Evolutionary conservation across 139 green algal species (phyloP), one percentile per base, ranked within the genome.

Genomic region (Chlorokybus atmophyticus): DNA sequence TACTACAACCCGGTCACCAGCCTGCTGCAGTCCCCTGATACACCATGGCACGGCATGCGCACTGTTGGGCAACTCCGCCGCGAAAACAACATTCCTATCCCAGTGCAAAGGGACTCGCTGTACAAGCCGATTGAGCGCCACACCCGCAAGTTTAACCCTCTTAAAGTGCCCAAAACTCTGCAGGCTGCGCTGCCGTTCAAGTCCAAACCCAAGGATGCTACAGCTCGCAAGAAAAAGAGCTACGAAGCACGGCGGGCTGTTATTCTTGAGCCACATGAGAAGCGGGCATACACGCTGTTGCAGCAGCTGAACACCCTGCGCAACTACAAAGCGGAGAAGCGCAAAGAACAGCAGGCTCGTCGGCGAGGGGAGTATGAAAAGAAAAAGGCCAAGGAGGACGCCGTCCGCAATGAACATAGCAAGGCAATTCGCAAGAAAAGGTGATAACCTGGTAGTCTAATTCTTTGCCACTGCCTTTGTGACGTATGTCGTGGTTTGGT

Each of bases 1-100:
- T 85, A 93, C 58, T 87, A 79, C 82, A 94, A 94, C 80, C 84
- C 85, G 8, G 80, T 96, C 29, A 94, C 83, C 40, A 85, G 90
- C 68, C 72, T 95, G 55, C 75, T 97, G 39, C n/a, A 57, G 35
- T 48, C 47, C 17, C 29, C 29, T 0, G 29, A 27, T 38, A 28
- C 24, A 10, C 79, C 75, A 25, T 94, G 86, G 88, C 64, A 85
- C 47, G 73, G 75, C 19, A 87, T 96, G 80, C 69, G 76, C 29
- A 95, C 82, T 1, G 85, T 95, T 6, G 87, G 79, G 7, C 74
- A 94, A 47, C 61, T 98, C 42, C 72, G 91, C 26, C 66, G 85
- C 4, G 82, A 80, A 35, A 26, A 64, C 32, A 81, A 83, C 0
- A 38, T 88, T 8, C 82, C 83, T 4, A 83, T 87, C 8, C 89